phyloP scores from a whole-genome alignment of 179 eudicot genomes.

The Spergularia azorica region DNA sequence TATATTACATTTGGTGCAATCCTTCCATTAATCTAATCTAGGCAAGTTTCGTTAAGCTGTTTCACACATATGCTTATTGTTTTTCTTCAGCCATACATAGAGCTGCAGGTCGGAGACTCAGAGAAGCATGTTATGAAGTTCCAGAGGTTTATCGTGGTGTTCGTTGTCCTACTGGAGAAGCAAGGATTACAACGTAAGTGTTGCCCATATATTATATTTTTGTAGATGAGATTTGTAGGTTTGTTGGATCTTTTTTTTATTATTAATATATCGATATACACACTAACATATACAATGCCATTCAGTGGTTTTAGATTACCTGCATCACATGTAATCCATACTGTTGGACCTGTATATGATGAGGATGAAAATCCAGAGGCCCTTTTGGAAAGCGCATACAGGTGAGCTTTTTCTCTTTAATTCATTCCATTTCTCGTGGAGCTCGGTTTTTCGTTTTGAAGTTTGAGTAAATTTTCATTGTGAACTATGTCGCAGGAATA shows the following conservation, averaged over 20 bases:
- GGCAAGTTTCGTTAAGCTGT: neutral
- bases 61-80: constrained; percentile 5
- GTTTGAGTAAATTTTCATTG: neutral
- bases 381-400: constrained; percentile 64
- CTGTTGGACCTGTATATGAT: constrained; percentile 93
- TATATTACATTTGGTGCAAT: constrained; percentile 21
- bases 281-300: constrained; percentile 17
- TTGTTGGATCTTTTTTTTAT: neutral
- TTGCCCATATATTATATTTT: neutral
- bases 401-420: constrained; percentile 35
- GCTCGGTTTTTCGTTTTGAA: neutral
- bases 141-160: constrained; percentile 81
- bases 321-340: constrained; percentile 85
- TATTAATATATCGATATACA: neutral
- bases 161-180: constrained; percentile 97
- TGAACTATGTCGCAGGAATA: constrained; percentile 53
- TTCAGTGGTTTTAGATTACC: constrained; percentile 81
- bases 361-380: constrained; percentile 51
- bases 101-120: constrained; percentile 85
- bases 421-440: neutral
- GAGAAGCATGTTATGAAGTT: constrained; percentile 72
- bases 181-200: constrained; percentile 81
- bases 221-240: neutral
- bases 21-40: neutral
- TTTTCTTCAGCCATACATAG: constrained; percentile 66